Evolutionary conservation across 768 basidiomycete species (phyloP), one percentile per base, ranked within the genome.

Genomic region (Glaciozyma martinii): DNA sequence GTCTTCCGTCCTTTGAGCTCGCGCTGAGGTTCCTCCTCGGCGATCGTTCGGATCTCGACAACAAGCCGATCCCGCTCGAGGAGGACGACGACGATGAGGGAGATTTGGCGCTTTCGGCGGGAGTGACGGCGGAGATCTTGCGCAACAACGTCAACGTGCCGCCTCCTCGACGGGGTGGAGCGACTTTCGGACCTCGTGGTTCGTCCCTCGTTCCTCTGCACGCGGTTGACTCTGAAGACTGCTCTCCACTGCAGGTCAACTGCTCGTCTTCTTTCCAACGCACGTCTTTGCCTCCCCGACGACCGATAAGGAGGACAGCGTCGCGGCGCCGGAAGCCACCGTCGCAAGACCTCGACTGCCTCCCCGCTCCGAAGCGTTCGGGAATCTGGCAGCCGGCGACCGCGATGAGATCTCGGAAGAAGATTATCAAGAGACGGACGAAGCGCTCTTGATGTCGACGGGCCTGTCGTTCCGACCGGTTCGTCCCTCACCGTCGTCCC

Each of bases 11-110:
- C 70, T 78, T 97, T 12, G 90, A 91, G 68, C 80, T 85, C 0
- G 94, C 90, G 70, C 78, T 93, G 46, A 80, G 86, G 32, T 94
- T 90, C 72, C 78, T 98, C 32, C 77, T 91, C 21, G 90, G 87
- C 49, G 75, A 72, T n/a, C 75, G 76, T 37, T 74, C 76, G 0
- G 73, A 74, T 42, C 70, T 73, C 46, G 78, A 78, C 37, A 66
- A 68, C 19, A 75, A 71, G 29, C 71, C 67, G 15, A 63, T 29
- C 8, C 47, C 46, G 46, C 19, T 42, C 16, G 59, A 49, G 25
- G 59, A 53, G n/a, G 68, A 70, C 16, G 71, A 74, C 37, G 72
- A 71, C n/a, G 71, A 71, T 19, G 66, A 72, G 9, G 59, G 63
- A 33, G 66, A 66, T 49, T 54, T 5, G 40, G 52, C 8, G 27